phyloP scores from a whole-genome alignment of 768 basidiomycete genomes.

The Obba rivulosa region DNA sequence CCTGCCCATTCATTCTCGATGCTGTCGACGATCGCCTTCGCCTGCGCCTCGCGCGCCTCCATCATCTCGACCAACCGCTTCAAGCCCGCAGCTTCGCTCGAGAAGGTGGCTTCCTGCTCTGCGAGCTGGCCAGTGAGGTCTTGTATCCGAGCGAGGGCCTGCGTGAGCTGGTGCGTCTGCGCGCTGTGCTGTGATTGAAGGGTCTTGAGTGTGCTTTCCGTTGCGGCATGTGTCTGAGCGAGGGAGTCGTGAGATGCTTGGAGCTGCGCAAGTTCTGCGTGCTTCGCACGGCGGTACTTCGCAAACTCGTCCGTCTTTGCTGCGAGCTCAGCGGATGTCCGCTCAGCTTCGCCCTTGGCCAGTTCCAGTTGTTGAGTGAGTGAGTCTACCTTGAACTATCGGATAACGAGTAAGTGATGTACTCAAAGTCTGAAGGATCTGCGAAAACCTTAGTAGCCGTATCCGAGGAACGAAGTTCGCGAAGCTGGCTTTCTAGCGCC shows the following conservation, averaged over 20 bases:
- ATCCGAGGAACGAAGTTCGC: constrained; percentile 70
- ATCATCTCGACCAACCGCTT: constrained; percentile 76
- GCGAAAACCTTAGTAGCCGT: constrained; percentile 64
- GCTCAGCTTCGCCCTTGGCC: constrained; percentile 70
- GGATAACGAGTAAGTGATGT: constrained; percentile 1
- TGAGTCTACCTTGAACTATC: constrained; percentile 82
- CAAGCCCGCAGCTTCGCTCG: constrained; percentile 68
- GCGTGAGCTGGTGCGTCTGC: constrained; percentile 71
- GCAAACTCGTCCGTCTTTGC: constrained; percentile 78
- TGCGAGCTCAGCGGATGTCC: constrained; percentile 60
- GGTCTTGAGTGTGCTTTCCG: constrained; percentile 64
- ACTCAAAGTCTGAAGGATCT: neutral
- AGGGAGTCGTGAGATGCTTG: constrained; percentile 75
- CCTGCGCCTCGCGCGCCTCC: constrained; percentile 83
- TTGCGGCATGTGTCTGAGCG: constrained; percentile 58
- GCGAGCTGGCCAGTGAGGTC: constrained; percentile 74
- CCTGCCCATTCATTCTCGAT: constrained; percentile 81
- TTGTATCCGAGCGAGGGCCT: constrained; percentile 70
- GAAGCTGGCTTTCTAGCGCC: constrained; percentile 56
- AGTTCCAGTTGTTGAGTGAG: constrained; percentile 78
- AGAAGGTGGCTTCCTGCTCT: constrained; percentile 79
- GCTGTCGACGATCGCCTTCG: constrained; percentile 73
- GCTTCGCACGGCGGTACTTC: constrained; percentile 76
- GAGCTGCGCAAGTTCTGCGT: constrained; percentile 68
- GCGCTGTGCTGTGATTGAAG: constrained; percentile 67